Conservation (phyloP, 805 yeast species). For the Starmerella scarabaei region DNA sequence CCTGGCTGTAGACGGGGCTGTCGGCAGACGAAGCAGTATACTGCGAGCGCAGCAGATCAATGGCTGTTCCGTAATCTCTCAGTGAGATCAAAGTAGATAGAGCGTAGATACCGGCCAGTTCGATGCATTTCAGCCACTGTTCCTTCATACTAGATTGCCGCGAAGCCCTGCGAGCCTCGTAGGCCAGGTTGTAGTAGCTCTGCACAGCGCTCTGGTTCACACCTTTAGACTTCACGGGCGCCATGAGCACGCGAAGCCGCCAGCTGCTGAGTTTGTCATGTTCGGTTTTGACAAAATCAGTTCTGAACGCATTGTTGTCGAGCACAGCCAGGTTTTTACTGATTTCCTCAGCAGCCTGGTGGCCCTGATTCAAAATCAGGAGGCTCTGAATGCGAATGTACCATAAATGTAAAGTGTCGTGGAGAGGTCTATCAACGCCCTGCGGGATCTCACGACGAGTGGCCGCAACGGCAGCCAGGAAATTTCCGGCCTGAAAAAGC, state of each 20-base stretch:
- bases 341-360: constrained; percentile 26
- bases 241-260: constrained; percentile 26
- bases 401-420: constrained; percentile 24
- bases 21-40: constrained; percentile 12
- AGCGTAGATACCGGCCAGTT: constrained; percentile 25
- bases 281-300: constrained; percentile 18
- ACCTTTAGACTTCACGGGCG: constrained; percentile 26
- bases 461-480: constrained; percentile 21
- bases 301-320: background rate
- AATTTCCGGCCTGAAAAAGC: constrained; percentile 19
- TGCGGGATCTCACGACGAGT: constrained; percentile 16
- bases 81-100: constrained; percentile 26
- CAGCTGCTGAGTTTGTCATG: constrained; percentile 24
- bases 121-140: constrained; percentile 18
- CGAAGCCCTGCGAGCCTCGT: constrained; percentile 26
- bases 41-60: constrained; percentile 22
- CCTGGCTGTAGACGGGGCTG: constrained; percentile 3
- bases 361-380: constrained; percentile 22
- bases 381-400: constrained; percentile 22
- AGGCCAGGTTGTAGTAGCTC: constrained; percentile 26
- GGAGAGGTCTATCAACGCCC: constrained; percentile 2
- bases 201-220: constrained; percentile 27
- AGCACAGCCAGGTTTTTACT: constrained; percentile 23
- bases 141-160: constrained; percentile 1
- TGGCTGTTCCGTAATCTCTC: constrained; percentile 26